Base-by-base conservation (phyloP, 169 alveolate genomes). In the Plasmodium coatneyi region DNA sequence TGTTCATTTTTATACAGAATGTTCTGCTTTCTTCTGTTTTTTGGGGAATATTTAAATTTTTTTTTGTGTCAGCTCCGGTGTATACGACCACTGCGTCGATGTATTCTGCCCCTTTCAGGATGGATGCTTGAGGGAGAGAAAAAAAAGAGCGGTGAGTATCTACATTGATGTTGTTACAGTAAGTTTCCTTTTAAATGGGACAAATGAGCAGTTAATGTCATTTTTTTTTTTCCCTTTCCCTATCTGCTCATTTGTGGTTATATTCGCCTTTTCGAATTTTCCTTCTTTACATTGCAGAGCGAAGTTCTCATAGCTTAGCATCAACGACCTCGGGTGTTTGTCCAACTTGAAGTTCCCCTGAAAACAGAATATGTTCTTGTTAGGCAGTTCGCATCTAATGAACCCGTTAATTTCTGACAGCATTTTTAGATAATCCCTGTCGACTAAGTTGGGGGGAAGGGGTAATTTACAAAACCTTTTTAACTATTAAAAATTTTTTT, bases 51-150 rank as follows among this genome's bases (percentile, higher is more conserved):
- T 91, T 91, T 76, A 91, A 81, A 80, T 91, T 91, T 72, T 91
- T 91, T 74, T 91, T 91, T 34, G 95, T 91, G 52, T 91, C 95
- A n/a, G 84, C 95, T 19, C 95, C 95, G 10, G 95, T 91, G 71
- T 91, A 91, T 71, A 91, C 92, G 74, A 91, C 95, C 39, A 91
- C 95, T 25, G 92, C 95, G 41, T 91, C 95, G 19, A 91, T 72
- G 76, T 91, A 82, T 25, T 91, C 92, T 16, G 84, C 92, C 10
- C 95, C 95, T 32, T 80, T 91, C 32, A 91, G 78, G 46, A 91
- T 34, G 43, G 95, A 91, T n/a, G 95, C 95, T 91, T 71, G 46
- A 89, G 66, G 39, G 76, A 46, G n/a, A 16, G 43, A 91, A 28
- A 66, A 70, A 90, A 49, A 71, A 79, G 28, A 66, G 34, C 16